phyloP scores from a whole-genome alignment of 805 yeast species.

The Cephaloascus albidus region DNA sequence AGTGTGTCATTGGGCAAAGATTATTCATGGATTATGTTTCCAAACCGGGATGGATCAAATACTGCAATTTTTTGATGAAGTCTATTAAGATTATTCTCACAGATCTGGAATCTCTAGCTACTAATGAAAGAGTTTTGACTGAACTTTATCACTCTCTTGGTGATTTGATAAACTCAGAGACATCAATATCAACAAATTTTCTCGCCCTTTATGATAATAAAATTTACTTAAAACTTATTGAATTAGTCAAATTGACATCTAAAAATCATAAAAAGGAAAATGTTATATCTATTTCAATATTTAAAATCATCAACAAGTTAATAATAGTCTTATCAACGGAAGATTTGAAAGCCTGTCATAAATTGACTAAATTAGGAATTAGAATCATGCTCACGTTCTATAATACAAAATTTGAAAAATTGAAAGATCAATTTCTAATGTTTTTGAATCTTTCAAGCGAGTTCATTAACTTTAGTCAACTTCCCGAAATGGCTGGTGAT shows the following conservation, averaged over 20 bases:
- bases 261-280: conserved; percentile 14
- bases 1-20: not conserved
- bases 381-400: conserved; percentile 21
- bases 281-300: conserved; percentile 10
- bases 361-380: conserved; percentile 28
- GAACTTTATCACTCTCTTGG: conserved; percentile 11
- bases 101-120: not conserved
- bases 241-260: conserved; percentile 9
- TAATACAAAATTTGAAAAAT: conserved; percentile 27
- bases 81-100: not conserved
- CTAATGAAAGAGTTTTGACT: conserved; percentile 12
- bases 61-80: not conserved
- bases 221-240: conserved; percentile 11
- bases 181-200: conserved; percentile 8
- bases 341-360: conserved; percentile 25
- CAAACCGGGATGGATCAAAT: not conserved
- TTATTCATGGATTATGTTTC: not conserved
- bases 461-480: conserved; percentile 16
- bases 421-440: conserved; percentile 32
- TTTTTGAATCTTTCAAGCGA: conserved; percentile 37
- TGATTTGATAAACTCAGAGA: conserved; percentile 14
- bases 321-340: conserved; percentile 31
- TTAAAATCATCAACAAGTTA: conserved; percentile 37
- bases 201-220: conserved; percentile 9
- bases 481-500: conserved; percentile 17